Conservation (phyloP, 208 protist species). For the Leishmania gerbilli region DNA sequence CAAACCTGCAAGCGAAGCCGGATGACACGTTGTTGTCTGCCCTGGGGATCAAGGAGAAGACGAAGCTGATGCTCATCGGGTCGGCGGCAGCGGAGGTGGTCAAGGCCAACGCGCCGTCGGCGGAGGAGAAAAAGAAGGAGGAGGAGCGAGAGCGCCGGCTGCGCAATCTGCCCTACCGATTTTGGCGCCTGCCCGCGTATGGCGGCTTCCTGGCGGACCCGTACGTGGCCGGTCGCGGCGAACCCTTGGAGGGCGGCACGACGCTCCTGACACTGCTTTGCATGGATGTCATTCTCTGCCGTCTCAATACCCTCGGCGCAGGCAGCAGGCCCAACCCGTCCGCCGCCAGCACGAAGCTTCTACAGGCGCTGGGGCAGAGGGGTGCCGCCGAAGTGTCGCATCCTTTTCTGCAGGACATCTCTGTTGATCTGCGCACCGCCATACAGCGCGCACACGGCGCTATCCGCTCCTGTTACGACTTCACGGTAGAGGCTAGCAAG, state of each 20-base stretch:
- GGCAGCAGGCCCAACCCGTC: constrained; percentile 8
- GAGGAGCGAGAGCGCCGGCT: constrained; percentile 37
- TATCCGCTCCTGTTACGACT: constrained; percentile 45
- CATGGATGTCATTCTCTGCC: constrained; percentile 51
- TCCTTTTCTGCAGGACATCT: constrained; percentile 35
- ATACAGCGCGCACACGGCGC: constrained; percentile 46
- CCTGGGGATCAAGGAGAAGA: constrained; percentile 45
- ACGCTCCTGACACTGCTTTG: constrained; percentile 37
- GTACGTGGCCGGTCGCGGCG: constrained; percentile 50
- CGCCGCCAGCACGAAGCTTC: constrained; percentile 24
- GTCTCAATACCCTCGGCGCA: constrained; percentile 50
- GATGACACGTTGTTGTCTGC: constrained; percentile 33
- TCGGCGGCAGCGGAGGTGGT: constrained; percentile 43
- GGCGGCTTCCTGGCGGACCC: constrained; percentile 65
- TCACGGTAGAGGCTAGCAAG: constrained; percentile 28
- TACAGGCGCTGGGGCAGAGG: constrained; percentile 30
- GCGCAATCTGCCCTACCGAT: constrained; percentile 35
- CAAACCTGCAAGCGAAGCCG: constrained; percentile 42
- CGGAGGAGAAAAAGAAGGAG: constrained; percentile 35
- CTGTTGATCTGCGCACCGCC: constrained; percentile 31
- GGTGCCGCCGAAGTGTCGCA: constrained; percentile 33
- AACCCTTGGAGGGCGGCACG: constrained; percentile 48
- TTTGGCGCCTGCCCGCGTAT: constrained; percentile 63
- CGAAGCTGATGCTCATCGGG: constrained; percentile 70
- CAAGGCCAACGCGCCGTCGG: constrained; percentile 31